Evolutionary conservation across 2,329 filamentous ascomycete species (phyloP).

Genomic region (Aureobasidium melanogenum): DNA sequence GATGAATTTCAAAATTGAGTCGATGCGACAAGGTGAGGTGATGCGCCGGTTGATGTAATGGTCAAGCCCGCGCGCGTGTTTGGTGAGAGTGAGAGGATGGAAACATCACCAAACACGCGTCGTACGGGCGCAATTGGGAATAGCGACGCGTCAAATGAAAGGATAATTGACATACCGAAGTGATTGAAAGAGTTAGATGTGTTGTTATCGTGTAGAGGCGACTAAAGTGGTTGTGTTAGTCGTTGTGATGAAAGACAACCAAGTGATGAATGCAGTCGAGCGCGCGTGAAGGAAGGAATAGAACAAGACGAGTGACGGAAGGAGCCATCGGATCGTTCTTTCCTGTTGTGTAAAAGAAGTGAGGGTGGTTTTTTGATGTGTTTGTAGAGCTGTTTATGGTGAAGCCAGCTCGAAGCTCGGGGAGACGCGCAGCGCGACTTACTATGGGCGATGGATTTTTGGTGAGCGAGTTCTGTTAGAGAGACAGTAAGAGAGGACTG

Average conservation of each 20-base stretch:
- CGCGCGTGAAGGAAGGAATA: not conserved
- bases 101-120: slow-evolving; percentile 1
- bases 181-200: slow-evolving; percentile 4
- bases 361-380: not conserved
- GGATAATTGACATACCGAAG: not conserved
- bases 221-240: slow-evolving; percentile 2
- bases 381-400: slow-evolving; percentile 1
- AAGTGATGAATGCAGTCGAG: not conserved
- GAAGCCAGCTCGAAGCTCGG: not conserved
- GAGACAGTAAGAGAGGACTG: not conserved
- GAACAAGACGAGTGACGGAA: slow-evolving; percentile 5
- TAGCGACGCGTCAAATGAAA: not conserved
- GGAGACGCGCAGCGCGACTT: slow-evolving; percentile 4
- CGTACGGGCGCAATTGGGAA: slow-evolving; percentile 1
- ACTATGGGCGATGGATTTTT: too few species aligned
- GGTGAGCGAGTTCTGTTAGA: too few species aligned
- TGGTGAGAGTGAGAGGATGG: not conserved
- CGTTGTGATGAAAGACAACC: not conserved
- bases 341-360: not conserved
- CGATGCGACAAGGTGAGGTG: slow-evolving; percentile 2
- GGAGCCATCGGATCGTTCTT: not conserved
- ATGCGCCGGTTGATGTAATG: not conserved
- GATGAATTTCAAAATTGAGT: not conserved
- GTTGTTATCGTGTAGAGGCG: not conserved
- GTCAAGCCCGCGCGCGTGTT: not conserved